Evolutionary conservation across 2,329 filamentous ascomycete species (phyloP), one percentile per base, ranked within the genome.

Genomic region (Botrytis medusae): DNA sequence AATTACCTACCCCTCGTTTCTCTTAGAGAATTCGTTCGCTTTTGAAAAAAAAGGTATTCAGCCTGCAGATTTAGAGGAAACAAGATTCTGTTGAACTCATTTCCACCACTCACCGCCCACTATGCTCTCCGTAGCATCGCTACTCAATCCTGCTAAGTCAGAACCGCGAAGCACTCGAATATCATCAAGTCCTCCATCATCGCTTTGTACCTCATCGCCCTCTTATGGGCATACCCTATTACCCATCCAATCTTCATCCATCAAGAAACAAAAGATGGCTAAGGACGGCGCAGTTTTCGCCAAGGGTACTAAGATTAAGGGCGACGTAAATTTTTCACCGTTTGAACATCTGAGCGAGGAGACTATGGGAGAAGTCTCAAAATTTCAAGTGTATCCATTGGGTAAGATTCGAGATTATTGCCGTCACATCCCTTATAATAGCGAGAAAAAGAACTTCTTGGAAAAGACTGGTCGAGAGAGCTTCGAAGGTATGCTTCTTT

Each of bases 371-470:
- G 86, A 91, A 75, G 88, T 96, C 74, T 83, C 84, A 57, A 85
- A 84, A 57, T 95, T 92, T 79, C 84, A 88, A 25, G 85, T 98
- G 71, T 87, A 86, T 72, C 92, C 93, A 0, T 85, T 90, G 76
- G 88, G 89, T 2, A 84, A 86, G 75, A 93, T 92, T 75, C 83
- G 84, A 64, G 84, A 87, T 44, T 91, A 86, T 74, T 88, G 88
- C 76, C 87, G 90, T 69, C 94, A 95, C 79, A 97, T 98, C 74
- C 95, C 95, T 0, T 98, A 98, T 83, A 95, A 94, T 80, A 97
- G 95, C 81, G 93, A 94, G 77, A 98, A 98, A 86, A 97, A 97
- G 82, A 88, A 91, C 74, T 97, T 98, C 79, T 88, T 91, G 75
- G 89, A 91, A 76, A 97, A 93, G 84, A 98, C 95, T 5, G 93